phyloP scores from a whole-genome alignment of 176 grass and related monocot genomes.

The Bromus sterilis region DNA sequence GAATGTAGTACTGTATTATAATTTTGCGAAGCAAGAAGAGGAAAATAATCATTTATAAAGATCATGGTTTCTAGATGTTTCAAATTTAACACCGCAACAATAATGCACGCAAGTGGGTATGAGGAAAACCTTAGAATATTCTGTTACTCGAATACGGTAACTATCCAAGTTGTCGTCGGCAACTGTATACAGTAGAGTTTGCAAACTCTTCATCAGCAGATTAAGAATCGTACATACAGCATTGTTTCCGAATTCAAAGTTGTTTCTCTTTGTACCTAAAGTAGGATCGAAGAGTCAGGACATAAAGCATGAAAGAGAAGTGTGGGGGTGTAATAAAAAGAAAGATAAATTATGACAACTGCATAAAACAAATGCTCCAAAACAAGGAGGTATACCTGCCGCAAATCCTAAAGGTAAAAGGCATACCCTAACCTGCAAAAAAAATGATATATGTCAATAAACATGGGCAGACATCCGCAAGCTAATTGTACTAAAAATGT shows the following conservation, averaged over 20 bases:
- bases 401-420: conserved; percentile 61
- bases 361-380: not conserved
- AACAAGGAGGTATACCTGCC: conserved; percentile 28
- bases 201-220: conserved; percentile 35
- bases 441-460: not conserved
- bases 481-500: not conserved
- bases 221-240: conserved; percentile 23
- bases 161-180: conserved; percentile 20
- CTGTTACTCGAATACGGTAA: conserved; percentile 46
- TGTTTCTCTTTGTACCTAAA: conserved; percentile 43
- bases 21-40: not conserved
- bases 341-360: not conserved
- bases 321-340: not conserved
- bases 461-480: not conserved
- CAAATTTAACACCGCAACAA: conserved; percentile 6
- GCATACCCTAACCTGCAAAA: conserved; percentile 45
- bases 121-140: conserved; percentile 56
- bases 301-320: not conserved
- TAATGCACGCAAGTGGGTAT: not conserved
- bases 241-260: conserved; percentile 25
- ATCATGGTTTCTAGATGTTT: not conserved
- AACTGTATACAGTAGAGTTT: conserved; percentile 32
- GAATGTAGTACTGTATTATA: not conserved
- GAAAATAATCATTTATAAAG: not conserved
- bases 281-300: not conserved